Evolutionary conservation across 202 grass and related monocot species (phyloP).

Genomic region (Hordeum pubiflorum): DNA sequence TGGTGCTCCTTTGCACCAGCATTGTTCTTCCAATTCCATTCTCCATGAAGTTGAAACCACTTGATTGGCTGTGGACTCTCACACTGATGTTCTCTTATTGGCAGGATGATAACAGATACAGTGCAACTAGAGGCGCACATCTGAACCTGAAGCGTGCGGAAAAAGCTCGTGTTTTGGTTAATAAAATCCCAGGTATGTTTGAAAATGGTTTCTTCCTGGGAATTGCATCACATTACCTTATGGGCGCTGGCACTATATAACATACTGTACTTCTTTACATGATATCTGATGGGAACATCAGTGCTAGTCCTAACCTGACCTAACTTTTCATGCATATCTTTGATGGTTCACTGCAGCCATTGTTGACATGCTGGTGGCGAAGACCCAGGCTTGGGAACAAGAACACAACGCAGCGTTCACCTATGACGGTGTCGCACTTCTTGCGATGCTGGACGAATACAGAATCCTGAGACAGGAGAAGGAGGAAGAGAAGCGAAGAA

Average conservation of each 20-base stretch:
- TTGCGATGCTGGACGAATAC: slow-evolving; percentile 90
- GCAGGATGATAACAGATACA: slow-evolving; percentile 98
- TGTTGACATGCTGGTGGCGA: slow-evolving; percentile 68
- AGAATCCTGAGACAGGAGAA: slow-evolving; percentile 63
- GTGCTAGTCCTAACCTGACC: background rate
- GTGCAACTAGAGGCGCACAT: slow-evolving; percentile 85
- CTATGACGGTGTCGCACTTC: slow-evolving; percentile 73
- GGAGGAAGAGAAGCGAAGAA: slow-evolving; percentile 78
- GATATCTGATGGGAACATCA: background rate
- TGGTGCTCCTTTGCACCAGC: background rate
- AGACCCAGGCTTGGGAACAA: slow-evolving; percentile 70
- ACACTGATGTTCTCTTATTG: slow-evolving; percentile 9
- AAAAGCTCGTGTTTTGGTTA: slow-evolving; percentile 85
- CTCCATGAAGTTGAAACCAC: background rate
- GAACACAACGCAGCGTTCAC: slow-evolving; percentile 46
- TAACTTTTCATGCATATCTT: background rate
- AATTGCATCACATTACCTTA: background rate
- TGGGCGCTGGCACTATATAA: background rate
- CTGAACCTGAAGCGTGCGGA: slow-evolving; percentile 92
- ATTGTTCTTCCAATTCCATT: background rate
- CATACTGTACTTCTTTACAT: background rate
- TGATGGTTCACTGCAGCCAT: slow-evolving; percentile 39
- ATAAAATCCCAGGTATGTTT: slow-evolving; percentile 81
- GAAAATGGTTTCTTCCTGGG: background rate
- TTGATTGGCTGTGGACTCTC: background rate